Evolutionary conservation across 352 stramenopile species (phyloP).

Genomic region (Thalassiosira oceanica): DNA sequence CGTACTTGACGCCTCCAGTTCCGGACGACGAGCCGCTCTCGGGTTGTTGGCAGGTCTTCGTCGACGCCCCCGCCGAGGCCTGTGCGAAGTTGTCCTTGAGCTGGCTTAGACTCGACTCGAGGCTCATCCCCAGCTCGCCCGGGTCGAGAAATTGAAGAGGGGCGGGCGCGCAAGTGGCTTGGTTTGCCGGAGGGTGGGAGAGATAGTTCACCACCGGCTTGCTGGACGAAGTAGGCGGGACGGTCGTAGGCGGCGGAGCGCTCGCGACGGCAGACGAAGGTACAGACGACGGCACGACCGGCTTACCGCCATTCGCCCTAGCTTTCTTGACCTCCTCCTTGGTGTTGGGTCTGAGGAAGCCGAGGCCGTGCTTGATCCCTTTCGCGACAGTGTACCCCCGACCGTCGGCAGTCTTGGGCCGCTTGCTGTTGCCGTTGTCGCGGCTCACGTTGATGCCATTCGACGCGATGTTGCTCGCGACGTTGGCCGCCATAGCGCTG

Average conservation of each 20-base stretch:
- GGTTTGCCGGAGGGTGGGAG: constrained; percentile 12
- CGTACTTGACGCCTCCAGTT: not conserved
- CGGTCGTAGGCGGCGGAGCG: not conserved
- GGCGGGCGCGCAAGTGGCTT: constrained; percentile 1
- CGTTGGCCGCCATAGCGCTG: constrained; percentile 9
- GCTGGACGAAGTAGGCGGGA: not conserved
- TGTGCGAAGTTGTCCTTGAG: constrained; percentile 64
- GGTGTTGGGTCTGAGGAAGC: constrained; percentile 17
- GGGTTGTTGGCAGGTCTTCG: not conserved
- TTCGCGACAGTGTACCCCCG: constrained; percentile 34
- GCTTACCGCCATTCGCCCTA: not conserved
- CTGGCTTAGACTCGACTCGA: constrained; percentile 57
- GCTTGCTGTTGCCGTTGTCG: constrained; percentile 3
- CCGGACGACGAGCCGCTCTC: not conserved
- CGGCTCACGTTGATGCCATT: too few species aligned
- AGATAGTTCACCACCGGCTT: constrained; percentile 13
- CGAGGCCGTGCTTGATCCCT: constrained; percentile 37
- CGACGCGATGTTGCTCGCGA: constrained; percentile 12
- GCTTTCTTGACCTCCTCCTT: not conserved
- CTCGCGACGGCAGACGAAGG: not conserved
- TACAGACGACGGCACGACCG: too few species aligned
- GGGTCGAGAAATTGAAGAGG: constrained; percentile 49
- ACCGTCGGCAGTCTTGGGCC: not conserved
- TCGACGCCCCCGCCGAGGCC: constrained; percentile 12
- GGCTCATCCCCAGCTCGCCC: constrained; percentile 36